These are phyloP conservation scores for Margaritispora aquatica DNA, from an alignment of 495 filamentous ascomycete species.

Conservation along the genomic window DNA sequence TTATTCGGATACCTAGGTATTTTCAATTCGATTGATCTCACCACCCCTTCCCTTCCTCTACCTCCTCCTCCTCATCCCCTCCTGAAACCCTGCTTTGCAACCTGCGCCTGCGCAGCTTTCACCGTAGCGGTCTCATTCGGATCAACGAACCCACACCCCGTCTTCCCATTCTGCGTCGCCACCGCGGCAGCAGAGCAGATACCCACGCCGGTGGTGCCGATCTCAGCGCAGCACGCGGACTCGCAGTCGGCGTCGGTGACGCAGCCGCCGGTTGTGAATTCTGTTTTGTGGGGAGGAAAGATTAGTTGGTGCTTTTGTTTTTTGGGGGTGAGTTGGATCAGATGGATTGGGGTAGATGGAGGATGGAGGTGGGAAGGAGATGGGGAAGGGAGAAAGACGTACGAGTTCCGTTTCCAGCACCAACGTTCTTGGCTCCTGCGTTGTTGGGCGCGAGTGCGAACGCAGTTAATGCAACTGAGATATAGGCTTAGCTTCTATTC, in stretches of 20 bases:
- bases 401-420: conserved; percentile 29
- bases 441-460: conserved; percentile 14
- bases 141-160: conserved; percentile 39
- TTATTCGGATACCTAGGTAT: too few relatives aligned
- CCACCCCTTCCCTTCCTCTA: background rate
- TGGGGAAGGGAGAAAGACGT: too few relatives aligned
- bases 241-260: conserved; percentile 34
- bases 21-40: too few relatives aligned
- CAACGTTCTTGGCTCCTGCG: conserved; percentile 28
- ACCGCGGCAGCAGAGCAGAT: conserved; percentile 29
- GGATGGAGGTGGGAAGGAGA: background rate
- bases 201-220: conserved; percentile 30
- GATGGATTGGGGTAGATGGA: background rate
- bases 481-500: background rate
- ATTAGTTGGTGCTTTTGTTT: background rate
- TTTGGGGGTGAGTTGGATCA: too few relatives aligned
- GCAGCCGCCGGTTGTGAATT: conserved; percentile 41
- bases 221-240: conserved; percentile 33
- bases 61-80: background rate
- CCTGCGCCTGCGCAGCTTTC: conserved; percentile 9
- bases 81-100: conserved; percentile 10
- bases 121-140: conserved; percentile 29
- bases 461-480: conserved; percentile 14
- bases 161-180: conserved; percentile 28
- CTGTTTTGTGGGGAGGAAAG: too few relatives aligned